phyloP scores from a whole-genome alignment of 768 basidiomycete species.

The Tylopilus rubrobrunneus region DNA sequence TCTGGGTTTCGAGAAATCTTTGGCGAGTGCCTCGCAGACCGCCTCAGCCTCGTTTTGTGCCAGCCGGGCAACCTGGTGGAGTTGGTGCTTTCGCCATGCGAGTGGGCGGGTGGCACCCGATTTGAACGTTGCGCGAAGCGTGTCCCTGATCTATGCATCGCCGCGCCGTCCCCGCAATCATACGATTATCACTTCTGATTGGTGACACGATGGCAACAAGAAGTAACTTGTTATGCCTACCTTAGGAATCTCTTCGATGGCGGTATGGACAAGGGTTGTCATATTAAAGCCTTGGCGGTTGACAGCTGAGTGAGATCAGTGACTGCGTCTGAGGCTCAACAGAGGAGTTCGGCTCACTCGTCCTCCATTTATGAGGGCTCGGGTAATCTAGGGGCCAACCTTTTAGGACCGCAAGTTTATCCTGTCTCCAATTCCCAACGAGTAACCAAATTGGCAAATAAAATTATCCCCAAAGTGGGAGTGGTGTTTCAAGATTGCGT shows the following conservation, averaged over 20 bases:
- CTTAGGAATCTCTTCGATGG: conserved; percentile 23
- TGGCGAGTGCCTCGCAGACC: conserved; percentile 40
- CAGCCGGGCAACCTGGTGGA: conserved; percentile 58
- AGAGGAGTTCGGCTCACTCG: background rate
- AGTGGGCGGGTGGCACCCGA: conserved; percentile 48
- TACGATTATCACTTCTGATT: background rate
- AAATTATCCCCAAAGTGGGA: too few relatives aligned
- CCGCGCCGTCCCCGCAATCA: background rate
- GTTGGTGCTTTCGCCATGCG: conserved; percentile 60
- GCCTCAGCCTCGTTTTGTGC: conserved; percentile 57
- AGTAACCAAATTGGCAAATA: too few relatives aligned
- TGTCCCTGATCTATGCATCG: conserved; percentile 30
- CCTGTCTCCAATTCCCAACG: too few relatives aligned
- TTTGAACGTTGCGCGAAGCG: conserved; percentile 47
- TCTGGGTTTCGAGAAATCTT: conserved; percentile 50
- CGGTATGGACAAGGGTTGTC: conserved; percentile 14
- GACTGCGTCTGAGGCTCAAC: background rate
- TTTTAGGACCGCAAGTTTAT: background rate
- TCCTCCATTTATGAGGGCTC: background rate
- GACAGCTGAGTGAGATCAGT: background rate
- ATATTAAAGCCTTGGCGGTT: conserved; percentile 2
- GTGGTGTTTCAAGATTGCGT: too few relatives aligned
- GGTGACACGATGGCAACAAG: too few relatives aligned
- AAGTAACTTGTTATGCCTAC: conserved; percentile 5
- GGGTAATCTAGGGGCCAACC: background rate